Evolutionary conservation across 2,329 filamentous ascomycete species (phyloP), one percentile per base, ranked within the genome.

Genomic region (Pestalotiopsis sp.): DNA sequence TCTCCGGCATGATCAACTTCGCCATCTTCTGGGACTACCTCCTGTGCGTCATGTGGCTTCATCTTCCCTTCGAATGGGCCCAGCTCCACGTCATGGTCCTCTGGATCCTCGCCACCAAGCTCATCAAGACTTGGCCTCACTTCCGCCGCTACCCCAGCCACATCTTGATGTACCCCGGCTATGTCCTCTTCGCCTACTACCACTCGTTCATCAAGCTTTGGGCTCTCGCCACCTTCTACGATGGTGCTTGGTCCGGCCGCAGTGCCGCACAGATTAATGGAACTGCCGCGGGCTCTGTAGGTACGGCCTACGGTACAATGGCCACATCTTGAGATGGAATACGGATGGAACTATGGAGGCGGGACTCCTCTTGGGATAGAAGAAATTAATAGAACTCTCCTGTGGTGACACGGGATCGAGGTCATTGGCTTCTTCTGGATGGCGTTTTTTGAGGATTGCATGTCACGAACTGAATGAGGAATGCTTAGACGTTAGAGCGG

Each of bases 161-260:
- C 74, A 70, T 89, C 2, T 64, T 79, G 0, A 83, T 86, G 68
- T 78, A 91, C 1, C 83, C 85, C 0, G 78, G 75, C 0, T 85
- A 86, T 59, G 73, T 90, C 14, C 11, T 81, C 0, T 92, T 91
- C 74, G 85, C 81, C 1, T 92, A 90, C 72, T 76, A 81, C 49
- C 89, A 91, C 74, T 84, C 84, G 31, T 73, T 88, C 1, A 82
- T 91, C 72, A 91, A 90, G 78, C 36, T 90, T 0, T 87, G 83
- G 73, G 87, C 87, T 0, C 65, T 87, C 25, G 66, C 87, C 4
- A 91, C 89, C 0, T 84, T 87, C 64, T 85, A 78, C 75, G 78
- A 84, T 65, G 79, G 76, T 27, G 71, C 65, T 4, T 87, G 85
- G 84, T 77, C 71, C 7, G 82, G 83, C 0, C 77, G 82, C 3